These are phyloP conservation scores for Colletotrichum lupini DNA, from an alignment of 2,329 filamentous ascomycete species.

Conservation along the genomic window DNA sequence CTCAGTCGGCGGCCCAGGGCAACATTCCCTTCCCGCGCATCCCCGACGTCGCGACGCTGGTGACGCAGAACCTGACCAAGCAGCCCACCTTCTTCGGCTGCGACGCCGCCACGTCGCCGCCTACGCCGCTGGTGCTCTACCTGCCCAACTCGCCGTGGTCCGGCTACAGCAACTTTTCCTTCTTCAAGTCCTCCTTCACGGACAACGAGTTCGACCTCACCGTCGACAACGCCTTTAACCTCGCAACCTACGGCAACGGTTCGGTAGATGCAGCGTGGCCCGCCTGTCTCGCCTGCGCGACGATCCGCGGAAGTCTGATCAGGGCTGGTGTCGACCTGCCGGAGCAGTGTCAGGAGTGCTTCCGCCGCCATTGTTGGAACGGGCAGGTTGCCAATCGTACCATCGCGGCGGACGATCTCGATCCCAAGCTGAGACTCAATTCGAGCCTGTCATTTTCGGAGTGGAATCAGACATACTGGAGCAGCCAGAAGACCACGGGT, in stretches of 20 bases:
- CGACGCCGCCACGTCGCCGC: constrained; percentile 33
- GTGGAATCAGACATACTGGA: constrained; percentile 39
- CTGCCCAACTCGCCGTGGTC: constrained; percentile 44
- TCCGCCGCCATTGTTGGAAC: constrained; percentile 42
- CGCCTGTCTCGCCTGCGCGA: constrained; percentile 83
- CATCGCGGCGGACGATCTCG: constrained; percentile 35
- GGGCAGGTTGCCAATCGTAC: constrained; percentile 31
- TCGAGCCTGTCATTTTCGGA: constrained; percentile 37
- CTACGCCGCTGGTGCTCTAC: constrained; percentile 42
- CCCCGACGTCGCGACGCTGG: constrained; percentile 41
- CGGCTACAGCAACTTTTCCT: constrained; percentile 42
- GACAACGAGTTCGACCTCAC: constrained; percentile 39
- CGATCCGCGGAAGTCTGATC: constrained; percentile 76
- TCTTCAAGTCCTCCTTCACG: constrained; percentile 39
- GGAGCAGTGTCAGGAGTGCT: constrained; percentile 40
- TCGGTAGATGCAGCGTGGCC: constrained; percentile 79
- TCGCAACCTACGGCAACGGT: constrained; percentile 81
- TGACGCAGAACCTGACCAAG: constrained; percentile 39
- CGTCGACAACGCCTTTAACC: constrained; percentile 77
- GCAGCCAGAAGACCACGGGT: not conserved
- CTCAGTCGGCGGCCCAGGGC: constrained; percentile 38
- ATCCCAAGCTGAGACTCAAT: constrained; percentile 38
- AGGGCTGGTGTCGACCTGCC: constrained; percentile 37
- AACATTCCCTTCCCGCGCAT: constrained; percentile 43
- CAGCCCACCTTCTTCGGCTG: constrained; percentile 45